Percentiles rank a stretch among this genome's conserved stretches.
These are phyloP conservation scores for Lodderomyces margitis DNA, from an alignment of 1,139 yeast species.

Conservation along the genomic window DNA sequence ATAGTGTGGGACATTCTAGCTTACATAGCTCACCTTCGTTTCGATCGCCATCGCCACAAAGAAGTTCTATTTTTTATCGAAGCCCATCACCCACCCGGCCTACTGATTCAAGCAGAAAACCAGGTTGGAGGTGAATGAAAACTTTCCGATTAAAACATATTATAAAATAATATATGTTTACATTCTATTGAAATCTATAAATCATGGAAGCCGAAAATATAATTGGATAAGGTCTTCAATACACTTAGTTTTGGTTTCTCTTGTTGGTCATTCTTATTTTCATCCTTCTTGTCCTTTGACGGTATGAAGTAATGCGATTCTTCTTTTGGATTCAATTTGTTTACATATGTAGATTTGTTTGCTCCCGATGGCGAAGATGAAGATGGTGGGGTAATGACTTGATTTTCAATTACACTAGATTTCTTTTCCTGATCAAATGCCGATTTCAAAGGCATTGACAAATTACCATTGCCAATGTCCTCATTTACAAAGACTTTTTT, in stretches of 20 bases:
- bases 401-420: slow-evolving; percentile 5
- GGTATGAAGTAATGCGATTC: slow-evolving; percentile 41
- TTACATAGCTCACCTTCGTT: slow-evolving; percentile 14
- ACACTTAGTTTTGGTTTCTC: slow-evolving; percentile 34
- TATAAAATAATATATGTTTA: no score
- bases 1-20: slow-evolving; percentile 1
- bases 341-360: slow-evolving; percentile 16
- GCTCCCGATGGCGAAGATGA: slow-evolving; percentile 6
- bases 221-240: slow-evolving; percentile 34
- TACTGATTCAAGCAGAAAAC: slow-evolving; percentile 10
- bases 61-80: slow-evolving; percentile 1
- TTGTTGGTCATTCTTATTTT: slow-evolving; percentile 14
- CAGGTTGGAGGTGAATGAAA: slow-evolving; percentile 11
- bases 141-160: background rate
- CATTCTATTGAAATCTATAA: no score
- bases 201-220: slow-evolving; percentile 47
- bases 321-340: slow-evolving; percentile 40
- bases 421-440: background rate
- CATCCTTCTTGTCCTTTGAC: slow-evolving; percentile 18
- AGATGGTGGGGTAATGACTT: slow-evolving; percentile 6
- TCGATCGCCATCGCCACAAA: slow-evolving; percentile 9
- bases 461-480: slow-evolving; percentile 52
- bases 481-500: slow-evolving; percentile 50
- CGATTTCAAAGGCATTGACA: slow-evolving; percentile 14
- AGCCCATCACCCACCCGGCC: slow-evolving; percentile 10